Percentiles rank a stretch among this genome's conserved stretches.
Evolutionary conservation across 2,329 filamentous ascomycete species (phyloP).

Genomic region (Biscogniauxia mediterranea): DNA sequence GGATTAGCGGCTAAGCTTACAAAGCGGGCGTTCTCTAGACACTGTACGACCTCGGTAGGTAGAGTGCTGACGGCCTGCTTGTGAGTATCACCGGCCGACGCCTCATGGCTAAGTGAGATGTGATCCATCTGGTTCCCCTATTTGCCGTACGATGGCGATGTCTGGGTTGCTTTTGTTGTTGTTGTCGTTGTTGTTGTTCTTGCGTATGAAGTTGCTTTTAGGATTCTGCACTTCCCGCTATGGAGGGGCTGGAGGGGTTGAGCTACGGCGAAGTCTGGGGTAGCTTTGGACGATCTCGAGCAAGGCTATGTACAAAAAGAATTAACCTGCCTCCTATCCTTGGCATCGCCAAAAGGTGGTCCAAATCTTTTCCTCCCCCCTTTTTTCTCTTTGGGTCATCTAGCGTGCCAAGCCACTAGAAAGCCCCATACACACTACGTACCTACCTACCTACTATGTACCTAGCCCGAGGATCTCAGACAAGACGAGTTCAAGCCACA

Average conservation of each 20-base stretch:
- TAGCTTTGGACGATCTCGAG: not conserved
- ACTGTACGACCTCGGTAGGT: conserved; percentile 82
- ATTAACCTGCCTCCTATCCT: not conserved
- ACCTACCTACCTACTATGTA: too few relatives aligned
- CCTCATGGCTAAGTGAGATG: conserved; percentile 71
- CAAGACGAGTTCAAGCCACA: too few relatives aligned
- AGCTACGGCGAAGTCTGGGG: not conserved
- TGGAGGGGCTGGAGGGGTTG: conserved; percentile 6
- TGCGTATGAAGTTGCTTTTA: not conserved
- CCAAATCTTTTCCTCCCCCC: not conserved
- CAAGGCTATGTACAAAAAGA: not conserved
- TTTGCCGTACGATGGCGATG: not conserved
- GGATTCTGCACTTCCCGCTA: not conserved
- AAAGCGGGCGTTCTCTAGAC: conserved; percentile 91
- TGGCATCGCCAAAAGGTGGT: too few relatives aligned
- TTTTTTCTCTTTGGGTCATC: conserved; percentile 11
- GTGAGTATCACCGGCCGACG: conserved; percentile 70
- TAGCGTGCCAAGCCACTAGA: conserved; percentile 13
- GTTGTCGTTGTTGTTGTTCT: conserved; percentile 1
- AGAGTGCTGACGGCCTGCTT: conserved; percentile 67
- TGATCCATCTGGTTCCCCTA: conserved; percentile 48
- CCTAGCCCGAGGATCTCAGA: too few relatives aligned
- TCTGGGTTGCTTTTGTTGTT: not conserved
- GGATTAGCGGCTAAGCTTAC: conserved; percentile 49
- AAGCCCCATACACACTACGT: not conserved